phyloP scores from a whole-genome alignment of 371 early-diverging fungal genomes.

The Zychaea mexicana region DNA sequence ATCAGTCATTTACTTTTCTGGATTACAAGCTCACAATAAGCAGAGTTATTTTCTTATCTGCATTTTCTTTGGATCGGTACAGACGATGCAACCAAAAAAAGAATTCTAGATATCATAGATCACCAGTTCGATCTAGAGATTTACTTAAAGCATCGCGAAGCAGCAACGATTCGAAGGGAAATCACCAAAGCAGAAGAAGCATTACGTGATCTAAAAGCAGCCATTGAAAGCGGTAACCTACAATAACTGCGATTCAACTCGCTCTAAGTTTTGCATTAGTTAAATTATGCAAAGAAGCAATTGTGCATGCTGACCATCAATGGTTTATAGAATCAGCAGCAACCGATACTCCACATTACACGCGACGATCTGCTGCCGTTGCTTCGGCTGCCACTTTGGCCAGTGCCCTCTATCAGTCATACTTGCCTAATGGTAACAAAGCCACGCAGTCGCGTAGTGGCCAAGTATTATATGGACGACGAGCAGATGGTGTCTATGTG shows the following conservation, averaged over 20 bases:
- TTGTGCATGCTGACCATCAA: neutral
- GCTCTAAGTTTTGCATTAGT: no score
- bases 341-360: slow-evolving; percentile 39
- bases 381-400: slow-evolving; percentile 3
- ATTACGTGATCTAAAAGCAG: slow-evolving; percentile 51
- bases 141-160: slow-evolving; percentile 65
- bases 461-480: slow-evolving; percentile 44
- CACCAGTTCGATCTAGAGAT: slow-evolving; percentile 79
- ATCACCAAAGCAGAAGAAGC: slow-evolving; percentile 57
- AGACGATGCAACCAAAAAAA: slow-evolving; percentile 56
- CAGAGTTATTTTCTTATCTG: no score
- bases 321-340: slow-evolving; percentile 12
- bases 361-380: slow-evolving; percentile 38
- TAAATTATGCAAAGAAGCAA: neutral
- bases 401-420: slow-evolving; percentile 5
- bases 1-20: no score
- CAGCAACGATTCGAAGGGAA: slow-evolving; percentile 56
- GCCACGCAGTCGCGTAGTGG: slow-evolving; percentile 10
- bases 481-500: slow-evolving; percentile 66
- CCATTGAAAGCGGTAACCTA: slow-evolving; percentile 55
- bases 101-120: slow-evolving; percentile 59
- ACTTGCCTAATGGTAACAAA: slow-evolving; percentile 3
- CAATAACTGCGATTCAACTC: neutral
- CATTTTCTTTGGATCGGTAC: no score
- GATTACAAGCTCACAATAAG: no score